Base-by-base conservation (phyloP, 345 rosid species). In the Eutrema japonicum region DNA sequence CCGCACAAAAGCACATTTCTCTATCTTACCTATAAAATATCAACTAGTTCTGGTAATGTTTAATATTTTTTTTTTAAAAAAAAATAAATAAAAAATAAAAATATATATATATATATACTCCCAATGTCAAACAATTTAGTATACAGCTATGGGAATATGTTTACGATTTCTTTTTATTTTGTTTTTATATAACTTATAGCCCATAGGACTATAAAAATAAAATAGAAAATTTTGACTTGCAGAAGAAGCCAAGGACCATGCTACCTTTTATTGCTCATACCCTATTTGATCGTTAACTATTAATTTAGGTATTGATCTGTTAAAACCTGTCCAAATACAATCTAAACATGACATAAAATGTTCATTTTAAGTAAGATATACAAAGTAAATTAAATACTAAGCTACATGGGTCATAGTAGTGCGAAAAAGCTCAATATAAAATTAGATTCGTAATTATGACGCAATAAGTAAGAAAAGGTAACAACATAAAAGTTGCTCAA, bases 171-270 rank as follows among this genome's bases (percentile, higher is more conserved):
- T 38, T 37, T 35, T 36, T 16, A 0, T 9, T 22, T 13, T 9
- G 13, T 13, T 8, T 7, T 10, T 26, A 42, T 8, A 3, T 40
- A 16, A 29, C 14, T 32, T 41, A 45, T 43, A 51, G 48, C 50
- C 43, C 27, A 40, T 22, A 8, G 27, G 56, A 26, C 10, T 45
- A 26, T 40, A 60, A 73, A 47, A 67, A 33, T 51, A 59, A 10
- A 32, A 1, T n/a, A 55, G 8, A 16, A 67, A 33, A 22, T 13
- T 52, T 63, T 60, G 70, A 69, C 69, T 75, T 45, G 14, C 45
- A 74, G 74, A 68, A 61, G 69, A 41, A 29, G 79, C 79, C 78
- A 75, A 68, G 79, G 50, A 75, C 54, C 79, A 75, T 68, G 79
- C 79, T 59, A 43, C 63, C 22, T 53, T 68, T 26, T 26, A 12